Percentiles rank a stretch among this genome's conserved stretches.
These are phyloP conservation scores for Aureobasidium sp. DNA, from an alignment of 2,329 filamentous ascomycete genomes.

Conservation along the genomic window DNA sequence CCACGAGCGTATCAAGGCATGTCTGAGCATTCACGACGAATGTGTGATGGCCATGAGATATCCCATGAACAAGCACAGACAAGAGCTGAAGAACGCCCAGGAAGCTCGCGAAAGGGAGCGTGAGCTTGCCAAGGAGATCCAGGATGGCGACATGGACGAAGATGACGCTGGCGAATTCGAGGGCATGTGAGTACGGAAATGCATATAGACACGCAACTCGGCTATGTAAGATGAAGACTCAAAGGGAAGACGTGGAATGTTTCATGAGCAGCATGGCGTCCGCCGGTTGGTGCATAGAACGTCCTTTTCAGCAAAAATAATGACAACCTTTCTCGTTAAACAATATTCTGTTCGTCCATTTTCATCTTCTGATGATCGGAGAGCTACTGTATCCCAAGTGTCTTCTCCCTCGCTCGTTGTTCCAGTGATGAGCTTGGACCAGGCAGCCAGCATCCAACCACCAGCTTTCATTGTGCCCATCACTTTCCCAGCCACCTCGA, in stretches of 20 bases:
- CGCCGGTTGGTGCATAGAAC: constrained; percentile 11
- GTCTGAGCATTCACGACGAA: constrained; percentile 87
- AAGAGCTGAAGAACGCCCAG: constrained; percentile 96
- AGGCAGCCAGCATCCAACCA: not conserved
- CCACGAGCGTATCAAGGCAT: constrained; percentile 91
- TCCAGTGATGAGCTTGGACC: constrained; percentile 10
- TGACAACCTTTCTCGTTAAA: constrained; percentile 3
- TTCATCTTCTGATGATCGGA: not conserved
- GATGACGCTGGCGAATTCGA: constrained; percentile 89
- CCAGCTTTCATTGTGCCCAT: constrained; percentile 4
- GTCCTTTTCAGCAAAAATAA: constrained; percentile 10
- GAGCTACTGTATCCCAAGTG: not conserved
- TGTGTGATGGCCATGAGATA: constrained; percentile 99
- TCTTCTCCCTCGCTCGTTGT: not conserved
- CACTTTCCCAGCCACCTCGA: constrained; percentile 14
- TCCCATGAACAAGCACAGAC: constrained; percentile 96
- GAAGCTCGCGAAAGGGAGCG: constrained; percentile 95
- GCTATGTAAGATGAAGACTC: constrained; percentile 10
- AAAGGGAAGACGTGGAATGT: not conserved
- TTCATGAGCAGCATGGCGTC: constrained; percentile 12
- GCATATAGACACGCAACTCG: constrained; percentile 1
- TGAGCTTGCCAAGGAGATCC: constrained; percentile 97
- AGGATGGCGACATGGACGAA: constrained; percentile 93
- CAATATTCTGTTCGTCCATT: not conserved
- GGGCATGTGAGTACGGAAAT: constrained; percentile 60